These are phyloP conservation scores for Colletotrichum salicis DNA, from an alignment of 2,329 filamentous ascomycete genomes.

Conservation along the genomic window DNA sequence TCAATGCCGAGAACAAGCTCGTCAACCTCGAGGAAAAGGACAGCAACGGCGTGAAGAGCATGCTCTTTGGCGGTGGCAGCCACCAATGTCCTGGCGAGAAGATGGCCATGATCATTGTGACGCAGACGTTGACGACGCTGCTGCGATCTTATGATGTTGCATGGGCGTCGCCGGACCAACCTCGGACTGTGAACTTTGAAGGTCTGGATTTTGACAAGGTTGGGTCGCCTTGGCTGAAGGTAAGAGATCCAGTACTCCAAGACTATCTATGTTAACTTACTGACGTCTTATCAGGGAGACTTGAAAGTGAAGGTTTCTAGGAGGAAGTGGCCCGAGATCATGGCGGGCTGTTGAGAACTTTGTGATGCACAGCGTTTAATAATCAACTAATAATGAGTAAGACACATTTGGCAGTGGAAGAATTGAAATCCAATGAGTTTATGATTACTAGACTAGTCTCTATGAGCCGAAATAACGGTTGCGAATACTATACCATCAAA, in stretches of 20 bases:
- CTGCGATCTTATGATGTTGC: constrained; percentile 36
- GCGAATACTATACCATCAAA: background rate
- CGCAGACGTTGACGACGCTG: constrained; percentile 27
- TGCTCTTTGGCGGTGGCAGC: constrained; percentile 18
- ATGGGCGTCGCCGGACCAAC: constrained; percentile 25
- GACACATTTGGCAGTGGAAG: background rate
- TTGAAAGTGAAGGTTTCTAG: background rate
- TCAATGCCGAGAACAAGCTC: constrained; percentile 32
- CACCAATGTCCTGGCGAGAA: constrained; percentile 30
- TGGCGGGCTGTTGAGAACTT: background rate
- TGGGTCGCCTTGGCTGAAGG: constrained; percentile 35
- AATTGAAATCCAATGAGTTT: background rate
- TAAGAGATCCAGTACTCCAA: background rate
- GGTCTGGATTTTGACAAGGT: constrained; percentile 35
- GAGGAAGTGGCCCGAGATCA: background rate
- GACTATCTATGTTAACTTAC: background rate
- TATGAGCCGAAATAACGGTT: background rate
- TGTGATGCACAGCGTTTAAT: background rate
- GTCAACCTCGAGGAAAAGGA: constrained; percentile 13
- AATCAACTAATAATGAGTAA: background rate
- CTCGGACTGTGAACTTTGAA: constrained; percentile 17
- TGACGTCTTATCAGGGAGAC: background rate
- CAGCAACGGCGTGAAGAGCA: constrained; percentile 1
- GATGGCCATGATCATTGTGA: constrained; percentile 31
- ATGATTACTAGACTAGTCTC: background rate